Conservation (phyloP, 1,139 yeast species). For the Kodamaea ohmeri region DNA sequence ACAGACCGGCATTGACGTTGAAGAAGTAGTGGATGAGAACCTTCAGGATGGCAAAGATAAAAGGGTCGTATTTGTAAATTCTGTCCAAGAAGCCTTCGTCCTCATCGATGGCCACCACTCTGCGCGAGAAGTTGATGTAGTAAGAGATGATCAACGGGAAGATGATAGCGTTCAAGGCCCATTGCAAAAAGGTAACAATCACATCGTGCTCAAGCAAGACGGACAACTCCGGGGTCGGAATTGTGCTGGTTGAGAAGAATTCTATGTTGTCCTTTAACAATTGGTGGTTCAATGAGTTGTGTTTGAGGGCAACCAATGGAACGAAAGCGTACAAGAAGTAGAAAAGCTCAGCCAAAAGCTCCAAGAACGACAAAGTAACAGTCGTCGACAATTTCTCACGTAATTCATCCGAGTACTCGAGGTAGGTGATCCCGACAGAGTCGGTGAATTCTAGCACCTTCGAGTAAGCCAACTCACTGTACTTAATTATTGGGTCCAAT, state of each 20-base stretch:
- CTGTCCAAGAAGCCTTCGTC: slow-evolving; percentile 31
- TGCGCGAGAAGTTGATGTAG: slow-evolving; percentile 53
- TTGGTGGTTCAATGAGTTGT: slow-evolving; percentile 40
- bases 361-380: slow-evolving; percentile 44
- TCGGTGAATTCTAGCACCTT: slow-evolving; percentile 38
- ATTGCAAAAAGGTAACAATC: slow-evolving; percentile 34
- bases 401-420: slow-evolving; percentile 42
- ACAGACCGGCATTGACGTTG: slow-evolving; percentile 28
- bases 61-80: slow-evolving; percentile 53
- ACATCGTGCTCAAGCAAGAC: slow-evolving; percentile 30
- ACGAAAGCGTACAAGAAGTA: slow-evolving; percentile 36
- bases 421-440: slow-evolving; percentile 38
- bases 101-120: slow-evolving; percentile 30
- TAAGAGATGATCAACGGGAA: slow-evolving; percentile 49
- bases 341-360: slow-evolving; percentile 37
- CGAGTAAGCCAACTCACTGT: slow-evolving; percentile 28
- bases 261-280: slow-evolving; percentile 34
- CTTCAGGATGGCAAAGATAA: slow-evolving; percentile 53
- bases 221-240: slow-evolving; percentile 37
- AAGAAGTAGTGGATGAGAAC: slow-evolving; percentile 46
- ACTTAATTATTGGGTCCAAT: slow-evolving; percentile 39
- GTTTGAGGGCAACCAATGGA: slow-evolving; percentile 38
- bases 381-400: slow-evolving; percentile 51
- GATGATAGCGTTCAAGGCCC: slow-evolving; percentile 41
- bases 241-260: slow-evolving; percentile 23